Conservation (phyloP, 78 protist species). For the Emiliania huxleyi region DNA sequence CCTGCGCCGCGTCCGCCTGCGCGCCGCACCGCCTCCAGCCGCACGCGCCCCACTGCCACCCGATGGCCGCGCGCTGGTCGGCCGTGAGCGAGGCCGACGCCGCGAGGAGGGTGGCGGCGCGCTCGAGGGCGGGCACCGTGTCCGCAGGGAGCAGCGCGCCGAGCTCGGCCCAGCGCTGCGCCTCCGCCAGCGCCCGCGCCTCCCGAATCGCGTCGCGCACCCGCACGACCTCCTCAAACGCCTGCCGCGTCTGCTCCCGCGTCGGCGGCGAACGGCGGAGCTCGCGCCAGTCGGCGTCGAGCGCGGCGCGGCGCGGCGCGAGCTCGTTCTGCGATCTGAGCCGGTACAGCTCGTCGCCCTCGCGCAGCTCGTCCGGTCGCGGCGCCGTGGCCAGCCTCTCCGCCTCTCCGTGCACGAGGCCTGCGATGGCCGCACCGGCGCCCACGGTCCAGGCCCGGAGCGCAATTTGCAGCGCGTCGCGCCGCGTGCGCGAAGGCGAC, state of each 20-base stretch:
- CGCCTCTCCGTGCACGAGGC: neutral
- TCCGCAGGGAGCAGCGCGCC: neutral
- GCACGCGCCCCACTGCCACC: constrained; percentile 23
- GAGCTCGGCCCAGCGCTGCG: neutral
- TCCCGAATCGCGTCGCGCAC: neutral
- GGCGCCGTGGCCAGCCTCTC: neutral
- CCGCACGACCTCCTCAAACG: neutral
- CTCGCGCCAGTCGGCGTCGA: neutral
- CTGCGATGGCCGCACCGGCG: neutral
- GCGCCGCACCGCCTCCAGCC: constrained; percentile 25
- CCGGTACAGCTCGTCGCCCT: neutral
- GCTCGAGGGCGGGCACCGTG: neutral
- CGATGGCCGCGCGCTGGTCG: neutral
- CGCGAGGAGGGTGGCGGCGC: neutral
- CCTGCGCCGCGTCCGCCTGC: constrained; percentile 1
- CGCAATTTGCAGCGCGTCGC: too few species aligned
- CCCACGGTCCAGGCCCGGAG: neutral
- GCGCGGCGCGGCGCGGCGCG: neutral
- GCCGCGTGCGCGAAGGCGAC: too few species aligned
- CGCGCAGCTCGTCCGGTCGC: neutral
- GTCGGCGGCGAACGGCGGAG: neutral
- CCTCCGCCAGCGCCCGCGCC: neutral
- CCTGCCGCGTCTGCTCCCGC: neutral
- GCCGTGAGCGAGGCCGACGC: neutral
- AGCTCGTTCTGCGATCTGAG: neutral